Base-by-base conservation (phyloP, 1,284 basidiomycete species). In the Leccinum solheimii region DNA sequence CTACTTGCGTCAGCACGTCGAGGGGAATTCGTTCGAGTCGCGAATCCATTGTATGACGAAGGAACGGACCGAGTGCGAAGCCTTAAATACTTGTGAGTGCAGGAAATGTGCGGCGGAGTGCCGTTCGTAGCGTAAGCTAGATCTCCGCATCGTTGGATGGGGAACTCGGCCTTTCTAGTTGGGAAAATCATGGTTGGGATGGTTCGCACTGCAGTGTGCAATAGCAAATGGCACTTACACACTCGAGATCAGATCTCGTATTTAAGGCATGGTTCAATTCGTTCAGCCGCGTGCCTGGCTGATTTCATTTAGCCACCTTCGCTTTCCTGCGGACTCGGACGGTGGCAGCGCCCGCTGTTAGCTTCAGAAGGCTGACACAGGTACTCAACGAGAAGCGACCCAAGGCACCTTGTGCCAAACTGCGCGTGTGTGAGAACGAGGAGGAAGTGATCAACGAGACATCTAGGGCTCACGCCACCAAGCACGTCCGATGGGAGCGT, bases 1-100 rank as follows among this genome's bases (percentile, higher is more conserved):
- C 83, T 23, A 87, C 78, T 62, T 83, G 72, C 38, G 79, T 78
- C n/a, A 87, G 77, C 58, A 86, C 71, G 64, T 86, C 83, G 64
- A 71, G 70, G 38, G 84, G 84, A 55, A 83, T 65, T 5, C 66
- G 71, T 58, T 83, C 79, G 55, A 86, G 73, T 57, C 66, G 69
- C 62, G 81, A 79, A 67, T 72, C 45, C 81, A 82, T 83, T 66
- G 57, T 63, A 64, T 66, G 62, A 60, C 66, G 67, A 64, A 57
- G 67, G 56, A 45, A 40, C 64, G 57, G 58, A 13, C 54, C 45
- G 59, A 52, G 34, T 10, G 56, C 27, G 61, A 10, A 48, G 62
- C 64, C 62, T 75, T 72, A 75, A 74, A 67, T 72, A 66, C 66
- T 53, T 59, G 36, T 61, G 67, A 49, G 57, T 62, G 10, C 38